Percentiles rank a stretch among this genome's conserved stretches.
phyloP scores from a whole-genome alignment of 805 yeast genomes.

The Yamadazyma paraphyllophila region DNA sequence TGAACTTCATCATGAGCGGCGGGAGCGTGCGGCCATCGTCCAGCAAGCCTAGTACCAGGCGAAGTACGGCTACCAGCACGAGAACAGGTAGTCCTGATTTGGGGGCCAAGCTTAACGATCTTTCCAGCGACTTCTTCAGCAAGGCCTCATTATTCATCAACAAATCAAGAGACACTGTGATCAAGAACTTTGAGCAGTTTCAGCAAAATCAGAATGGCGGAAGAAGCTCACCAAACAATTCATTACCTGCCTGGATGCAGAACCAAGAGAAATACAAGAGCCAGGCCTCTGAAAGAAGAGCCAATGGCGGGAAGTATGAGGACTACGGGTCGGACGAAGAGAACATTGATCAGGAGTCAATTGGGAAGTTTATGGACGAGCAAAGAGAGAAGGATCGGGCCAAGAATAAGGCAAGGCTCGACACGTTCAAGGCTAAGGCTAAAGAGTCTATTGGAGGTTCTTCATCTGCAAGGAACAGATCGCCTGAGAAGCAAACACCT shows the following conservation, averaged over 20 bases:
- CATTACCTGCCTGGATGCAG: conserved; percentile 74
- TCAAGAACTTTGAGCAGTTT: conserved; percentile 61
- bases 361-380: conserved; percentile 34
- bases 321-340: conserved; percentile 50
- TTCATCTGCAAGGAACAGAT: conserved; percentile 3
- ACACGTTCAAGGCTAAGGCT: conserved; percentile 11
- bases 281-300: conserved; percentile 31
- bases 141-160: conserved; percentile 60
- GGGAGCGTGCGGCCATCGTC: conserved; percentile 8
- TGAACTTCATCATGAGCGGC: conserved; percentile 57
- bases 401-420: conserved; percentile 25
- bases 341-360: conserved; percentile 43
- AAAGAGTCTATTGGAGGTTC: conserved; percentile 9
- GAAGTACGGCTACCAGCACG: too few species aligned
- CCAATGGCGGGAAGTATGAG: conserved; percentile 34
- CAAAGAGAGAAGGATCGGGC: conserved; percentile 40
- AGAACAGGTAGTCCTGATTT: conserved; percentile 13
- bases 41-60: neutral
- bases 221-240: conserved; percentile 15
- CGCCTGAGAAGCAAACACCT: conserved; percentile 6
- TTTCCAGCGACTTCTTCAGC: conserved; percentile 54
- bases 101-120: conserved; percentile 43
- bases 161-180: conserved; percentile 58
- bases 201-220: conserved; percentile 25
- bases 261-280: conserved; percentile 47